These are phyloP conservation scores for Trifolium dubium DNA, from an alignment of 306 rosid genomes.

Conservation along the genomic window DNA sequence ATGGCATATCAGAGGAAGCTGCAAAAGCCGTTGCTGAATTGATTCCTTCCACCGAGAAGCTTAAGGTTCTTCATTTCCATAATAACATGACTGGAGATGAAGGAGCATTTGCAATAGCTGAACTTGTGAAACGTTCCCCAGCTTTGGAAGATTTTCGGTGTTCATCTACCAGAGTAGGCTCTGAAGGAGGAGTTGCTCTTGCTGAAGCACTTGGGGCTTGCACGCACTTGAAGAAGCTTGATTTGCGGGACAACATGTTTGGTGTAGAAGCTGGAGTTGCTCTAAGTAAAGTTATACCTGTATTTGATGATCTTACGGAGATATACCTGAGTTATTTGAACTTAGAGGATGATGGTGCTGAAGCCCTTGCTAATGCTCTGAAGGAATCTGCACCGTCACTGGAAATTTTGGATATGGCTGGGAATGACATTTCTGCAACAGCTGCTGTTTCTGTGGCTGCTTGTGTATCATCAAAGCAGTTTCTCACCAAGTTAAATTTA, in stretches of 20 bases:
- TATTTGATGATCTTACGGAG: conserved; percentile 67
- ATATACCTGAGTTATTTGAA: conserved; percentile 78
- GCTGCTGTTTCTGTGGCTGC: conserved; percentile 67
- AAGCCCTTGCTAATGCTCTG: conserved; percentile 67
- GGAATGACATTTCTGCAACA: conserved; percentile 76
- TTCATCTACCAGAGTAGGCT: conserved; percentile 84
- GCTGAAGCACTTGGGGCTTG: conserved; percentile 78
- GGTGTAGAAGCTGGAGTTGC: conserved; percentile 85
- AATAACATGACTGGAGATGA: conserved; percentile 67
- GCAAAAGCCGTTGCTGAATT: conserved; percentile 84
- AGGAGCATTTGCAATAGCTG: conserved; percentile 77
- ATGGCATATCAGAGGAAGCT: conserved; percentile 94
- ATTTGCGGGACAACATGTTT: conserved; percentile 90
- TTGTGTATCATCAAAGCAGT: conserved; percentile 70
- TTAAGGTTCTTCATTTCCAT: conserved; percentile 84
- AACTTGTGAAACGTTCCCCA: conserved; percentile 63
- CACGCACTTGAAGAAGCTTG: conserved; percentile 74
- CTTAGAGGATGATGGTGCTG: conserved; percentile 85
- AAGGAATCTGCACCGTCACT: conserved; percentile 75
- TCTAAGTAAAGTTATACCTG: conserved; percentile 65
- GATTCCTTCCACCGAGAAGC: conserved; percentile 83
- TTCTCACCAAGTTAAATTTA: conserved; percentile 65
- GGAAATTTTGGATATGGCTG: conserved; percentile 81
- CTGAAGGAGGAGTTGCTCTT: conserved; percentile 82
- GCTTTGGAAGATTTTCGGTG: conserved; percentile 82